Base-by-base conservation (phyloP, 306 rosid genomes). In the Vicia sativa region DNA sequence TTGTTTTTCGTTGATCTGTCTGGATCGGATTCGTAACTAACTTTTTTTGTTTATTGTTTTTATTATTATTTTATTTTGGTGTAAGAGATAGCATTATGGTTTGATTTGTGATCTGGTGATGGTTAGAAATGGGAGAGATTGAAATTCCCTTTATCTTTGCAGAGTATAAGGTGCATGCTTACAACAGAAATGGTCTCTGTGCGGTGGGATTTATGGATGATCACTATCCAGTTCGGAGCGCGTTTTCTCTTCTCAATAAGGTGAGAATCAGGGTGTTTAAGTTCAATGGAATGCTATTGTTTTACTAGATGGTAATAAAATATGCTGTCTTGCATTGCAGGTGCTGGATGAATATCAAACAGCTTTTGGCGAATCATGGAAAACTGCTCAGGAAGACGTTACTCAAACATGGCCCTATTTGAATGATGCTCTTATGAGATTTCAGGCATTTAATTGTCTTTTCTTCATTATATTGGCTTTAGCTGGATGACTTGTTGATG, bases 131-230 rank as follows among this genome's bases (percentile, higher is more conserved):
- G 15, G 39, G 55, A 67, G 3, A 1, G 14, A n/a, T 58, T 68
- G 39, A 18, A 43, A 41, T 9, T 54, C 5, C 8, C 1, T 46
- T 75, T 12, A 14, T 6, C 9, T 72, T 66, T 56, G 13, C 50
- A 95, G 97, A 95, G 80, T 90, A 95, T 71, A 90, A 90, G 85
- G 99, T 95, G 68, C 99, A 95, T 76, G 54, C 86, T 26, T 88
- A 90, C 81, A 95, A 87, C 79, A 85, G 81, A 82, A 90, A 95
- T 87, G 99, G 99, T 37, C 87, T 95, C 79, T 90, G 97, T 79
- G 89, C 96, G 5, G 65, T 95, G 89, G 99, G 96, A 42, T 90
- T 93, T 73, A 93, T 93, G 99, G 99, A 93, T 68, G 99, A 93
- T 72, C 95, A 90, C 84, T 90, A 93, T 79, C 99, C 99, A 0